These are phyloP conservation scores for Bolboschoenoplectus hybrid DNA, from an alignment of 202 grass and related monocot species.

Conservation along the genomic window DNA sequence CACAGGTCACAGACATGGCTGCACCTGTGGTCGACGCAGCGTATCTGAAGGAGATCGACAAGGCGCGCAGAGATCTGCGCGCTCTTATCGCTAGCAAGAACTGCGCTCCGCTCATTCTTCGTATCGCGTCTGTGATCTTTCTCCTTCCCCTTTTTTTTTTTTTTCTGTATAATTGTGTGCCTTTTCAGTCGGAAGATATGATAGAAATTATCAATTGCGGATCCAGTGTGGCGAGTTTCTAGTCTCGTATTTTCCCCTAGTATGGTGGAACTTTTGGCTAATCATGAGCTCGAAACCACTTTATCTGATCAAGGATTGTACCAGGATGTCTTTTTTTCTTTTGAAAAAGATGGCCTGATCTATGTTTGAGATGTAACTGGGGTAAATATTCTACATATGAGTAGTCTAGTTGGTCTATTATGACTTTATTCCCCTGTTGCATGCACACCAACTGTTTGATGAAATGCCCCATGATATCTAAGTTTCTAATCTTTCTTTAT, in stretches of 20 bases:
- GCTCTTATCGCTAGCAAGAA: conserved; percentile 86
- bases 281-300: background rate
- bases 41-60: conserved; percentile 88
- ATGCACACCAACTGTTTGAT: conserved; percentile 10
- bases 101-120: conserved; percentile 98
- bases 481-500: background rate
- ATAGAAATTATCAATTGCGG: background rate
- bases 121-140: conserved; percentile 64
- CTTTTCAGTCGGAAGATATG: background rate
- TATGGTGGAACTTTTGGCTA: background rate
- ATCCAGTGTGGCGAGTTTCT: background rate
- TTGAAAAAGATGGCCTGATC: background rate
- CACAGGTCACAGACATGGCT: conserved; percentile 50
- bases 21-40: conserved; percentile 75
- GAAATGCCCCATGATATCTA: conserved; percentile 18
- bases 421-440: background rate
- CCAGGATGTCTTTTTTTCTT: background rate
- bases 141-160: background rate
- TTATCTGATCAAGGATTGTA: background rate
- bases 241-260: background rate
- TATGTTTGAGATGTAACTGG: background rate
- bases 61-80: conserved; percentile 77
- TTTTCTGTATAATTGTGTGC: background rate
- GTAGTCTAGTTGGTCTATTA: background rate
- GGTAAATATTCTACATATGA: background rate